Evolutionary conservation across 140 eudicot genomes (phyloP).

Genomic region (Erigeron philadelphicus): DNA sequence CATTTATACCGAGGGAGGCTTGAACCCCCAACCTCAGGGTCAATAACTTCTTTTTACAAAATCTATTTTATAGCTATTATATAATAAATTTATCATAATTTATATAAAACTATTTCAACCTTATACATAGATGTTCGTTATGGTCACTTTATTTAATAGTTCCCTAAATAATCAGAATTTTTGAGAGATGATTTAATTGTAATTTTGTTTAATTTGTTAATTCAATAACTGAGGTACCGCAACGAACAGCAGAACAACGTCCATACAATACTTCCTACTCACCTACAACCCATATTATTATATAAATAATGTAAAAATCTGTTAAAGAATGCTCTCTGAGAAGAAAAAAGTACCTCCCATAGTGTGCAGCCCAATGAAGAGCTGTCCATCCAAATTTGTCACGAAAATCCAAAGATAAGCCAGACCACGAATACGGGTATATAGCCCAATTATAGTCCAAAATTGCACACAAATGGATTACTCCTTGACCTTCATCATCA

Average conservation of each 20-base stretch:
- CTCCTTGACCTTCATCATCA: constrained; percentile 89
- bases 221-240: too few relatives aligned
- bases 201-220: too few relatives aligned
- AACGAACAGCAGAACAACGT: too few relatives aligned
- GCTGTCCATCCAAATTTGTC: constrained; percentile 97
- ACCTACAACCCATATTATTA: background rate
- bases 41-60: too few relatives aligned
- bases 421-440: constrained; percentile 72
- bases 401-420: constrained; percentile 83
- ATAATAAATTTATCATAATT: background rate
- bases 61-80: too few relatives aligned
- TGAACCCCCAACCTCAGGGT: too few relatives aligned
- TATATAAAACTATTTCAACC: background rate
- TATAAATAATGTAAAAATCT: background rate
- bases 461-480: constrained; percentile 89
- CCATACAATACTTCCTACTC: too few relatives aligned
- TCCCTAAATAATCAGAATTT: too few relatives aligned
- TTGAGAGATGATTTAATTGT: too few relatives aligned
- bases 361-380: constrained; percentile 97
- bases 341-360: constrained; percentile 62
- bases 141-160: background rate
- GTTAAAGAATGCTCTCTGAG: background rate
- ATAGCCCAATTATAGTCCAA: constrained; percentile 91
- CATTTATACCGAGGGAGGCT: too few relatives aligned
- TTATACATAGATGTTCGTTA: background rate